These are phyloP conservation scores for Canariomyces notabilis DNA, from an alignment of 2,329 filamentous ascomycete species.

Conservation along the genomic window DNA sequence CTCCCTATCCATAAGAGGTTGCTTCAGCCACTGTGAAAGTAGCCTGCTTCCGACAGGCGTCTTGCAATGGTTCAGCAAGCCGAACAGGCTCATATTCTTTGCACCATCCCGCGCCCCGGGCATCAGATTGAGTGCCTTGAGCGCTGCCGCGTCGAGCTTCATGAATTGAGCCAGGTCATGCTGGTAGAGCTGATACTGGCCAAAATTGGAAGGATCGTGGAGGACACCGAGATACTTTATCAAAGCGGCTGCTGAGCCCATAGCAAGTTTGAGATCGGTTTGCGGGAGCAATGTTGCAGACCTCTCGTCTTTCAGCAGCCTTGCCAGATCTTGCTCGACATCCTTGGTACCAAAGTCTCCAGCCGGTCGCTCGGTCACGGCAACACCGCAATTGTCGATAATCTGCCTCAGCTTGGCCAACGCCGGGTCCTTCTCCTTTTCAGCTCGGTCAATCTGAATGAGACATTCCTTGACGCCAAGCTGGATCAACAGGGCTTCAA, in stretches of 20 bases:
- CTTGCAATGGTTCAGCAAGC: conserved; percentile 94
- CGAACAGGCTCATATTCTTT: conserved; percentile 97
- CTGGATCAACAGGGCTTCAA: conserved; percentile 93
- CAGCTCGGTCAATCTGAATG: conserved; percentile 69
- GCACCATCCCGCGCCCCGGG: conserved; percentile 87
- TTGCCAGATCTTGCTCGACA: conserved; percentile 89
- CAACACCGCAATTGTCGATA: conserved; percentile 86
- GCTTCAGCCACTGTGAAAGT: conserved; percentile 94
- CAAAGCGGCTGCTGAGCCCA: conserved; percentile 87
- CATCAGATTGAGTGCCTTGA: conserved; percentile 95
- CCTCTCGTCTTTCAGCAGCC: conserved; percentile 81
- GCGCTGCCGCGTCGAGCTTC: conserved; percentile 92
- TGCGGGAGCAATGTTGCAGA: conserved; percentile 74
- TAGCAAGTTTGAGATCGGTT: conserved; percentile 89
- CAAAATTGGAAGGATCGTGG: conserved; percentile 90
- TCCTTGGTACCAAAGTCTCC: conserved; percentile 83
- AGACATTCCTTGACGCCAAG: conserved; percentile 92
- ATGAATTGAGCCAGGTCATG: conserved; percentile 96
- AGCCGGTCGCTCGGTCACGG: conserved; percentile 72
- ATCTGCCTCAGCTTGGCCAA: conserved; percentile 82
- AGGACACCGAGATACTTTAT: conserved; percentile 92
- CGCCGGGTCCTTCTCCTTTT: conserved; percentile 85
- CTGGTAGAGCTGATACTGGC: conserved; percentile 94
- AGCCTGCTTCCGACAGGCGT: conserved; percentile 87
- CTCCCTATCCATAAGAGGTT: conserved; percentile 84